Percentiles rank a stretch among this genome's conserved stretches.
Conservation (phyloP, 108 stramenopile species). For the Fragilariopsis cylindrus region DNA sequence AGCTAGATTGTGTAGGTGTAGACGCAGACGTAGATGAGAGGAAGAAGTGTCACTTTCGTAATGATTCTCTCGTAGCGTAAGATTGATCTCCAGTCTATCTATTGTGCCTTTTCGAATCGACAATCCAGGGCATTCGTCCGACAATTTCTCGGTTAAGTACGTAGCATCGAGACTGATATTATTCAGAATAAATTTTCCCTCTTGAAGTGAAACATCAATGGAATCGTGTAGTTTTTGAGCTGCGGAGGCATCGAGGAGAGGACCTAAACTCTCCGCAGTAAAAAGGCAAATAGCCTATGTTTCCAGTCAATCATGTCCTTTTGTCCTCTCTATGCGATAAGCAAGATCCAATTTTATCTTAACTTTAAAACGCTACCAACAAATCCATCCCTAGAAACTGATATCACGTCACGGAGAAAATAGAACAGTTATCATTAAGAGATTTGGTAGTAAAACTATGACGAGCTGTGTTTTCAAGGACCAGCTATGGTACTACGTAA, state of each 20-base stretch:
- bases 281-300: conserved; percentile 70
- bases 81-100: conserved; percentile 30
- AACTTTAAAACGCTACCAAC: too few relatives aligned
- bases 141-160: conserved; percentile 42
- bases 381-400: too few relatives aligned
- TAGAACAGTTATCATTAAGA: too few relatives aligned
- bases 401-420: too few relatives aligned
- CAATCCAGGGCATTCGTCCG: conserved; percentile 13
- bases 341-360: too few relatives aligned
- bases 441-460: too few relatives aligned
- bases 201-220: conserved; percentile 67
- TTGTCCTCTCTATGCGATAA: too few relatives aligned
- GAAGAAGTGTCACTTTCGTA: not conserved
- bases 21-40: conserved; percentile 5
- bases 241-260: conserved; percentile 56
- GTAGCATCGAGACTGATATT: conserved; percentile 60
- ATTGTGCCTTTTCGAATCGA: conserved; percentile 35
- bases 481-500: too few relatives aligned
- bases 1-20: conserved; percentile 21
- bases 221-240: conserved; percentile 55
- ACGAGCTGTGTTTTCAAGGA: too few relatives aligned
- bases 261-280: conserved; percentile 72
- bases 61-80: conserved; percentile 39
- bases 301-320: conserved; percentile 57
- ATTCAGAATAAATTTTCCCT: conserved; percentile 59